phyloP scores from a whole-genome alignment of 2,329 filamentous ascomycete species.

The Pseudogymnoascus verrucosus region DNA sequence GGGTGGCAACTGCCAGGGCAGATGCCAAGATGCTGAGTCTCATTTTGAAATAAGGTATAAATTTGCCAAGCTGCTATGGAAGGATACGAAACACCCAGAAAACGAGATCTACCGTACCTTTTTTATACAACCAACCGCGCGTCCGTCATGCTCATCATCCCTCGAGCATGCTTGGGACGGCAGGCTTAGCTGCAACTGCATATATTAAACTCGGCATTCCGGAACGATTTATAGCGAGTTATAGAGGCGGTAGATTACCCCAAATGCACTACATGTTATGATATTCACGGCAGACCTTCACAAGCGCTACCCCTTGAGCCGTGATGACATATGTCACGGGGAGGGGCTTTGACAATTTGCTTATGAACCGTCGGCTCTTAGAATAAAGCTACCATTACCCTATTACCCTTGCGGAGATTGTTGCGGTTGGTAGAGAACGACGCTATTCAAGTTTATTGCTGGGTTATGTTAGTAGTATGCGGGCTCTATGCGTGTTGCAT shows the following conservation, averaged over 20 bases:
- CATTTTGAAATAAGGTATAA: conserved; percentile 2
- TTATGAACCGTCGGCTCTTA: neutral
- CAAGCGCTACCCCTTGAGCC: neutral
- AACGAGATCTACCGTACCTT: neutral
- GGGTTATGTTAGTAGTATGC: neutral
- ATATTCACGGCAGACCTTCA: neutral
- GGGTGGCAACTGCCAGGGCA: neutral
- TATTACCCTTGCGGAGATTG: neutral
- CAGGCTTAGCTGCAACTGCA: neutral
- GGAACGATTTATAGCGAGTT: neutral
- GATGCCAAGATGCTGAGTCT: neutral
- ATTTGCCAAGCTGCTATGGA: conserved; percentile 4
- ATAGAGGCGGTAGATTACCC: neutral
- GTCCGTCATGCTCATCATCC: neutral
- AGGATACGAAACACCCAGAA: neutral
- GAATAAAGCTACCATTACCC: neutral
- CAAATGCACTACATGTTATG: neutral
- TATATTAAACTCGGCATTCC: conserved; percentile 1
- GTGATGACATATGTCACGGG: neutral
- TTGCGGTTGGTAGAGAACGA: neutral
- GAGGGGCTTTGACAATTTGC: neutral
- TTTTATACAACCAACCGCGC: conserved; percentile 1
- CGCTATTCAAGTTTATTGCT: neutral
- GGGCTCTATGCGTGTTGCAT: neutral
- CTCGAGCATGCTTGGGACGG: neutral